Percentiles rank a stretch among this genome's conserved stretches.
phyloP scores from a whole-genome alignment of 495 filamentous ascomycete species.

The Sporormia fimetaria region DNA sequence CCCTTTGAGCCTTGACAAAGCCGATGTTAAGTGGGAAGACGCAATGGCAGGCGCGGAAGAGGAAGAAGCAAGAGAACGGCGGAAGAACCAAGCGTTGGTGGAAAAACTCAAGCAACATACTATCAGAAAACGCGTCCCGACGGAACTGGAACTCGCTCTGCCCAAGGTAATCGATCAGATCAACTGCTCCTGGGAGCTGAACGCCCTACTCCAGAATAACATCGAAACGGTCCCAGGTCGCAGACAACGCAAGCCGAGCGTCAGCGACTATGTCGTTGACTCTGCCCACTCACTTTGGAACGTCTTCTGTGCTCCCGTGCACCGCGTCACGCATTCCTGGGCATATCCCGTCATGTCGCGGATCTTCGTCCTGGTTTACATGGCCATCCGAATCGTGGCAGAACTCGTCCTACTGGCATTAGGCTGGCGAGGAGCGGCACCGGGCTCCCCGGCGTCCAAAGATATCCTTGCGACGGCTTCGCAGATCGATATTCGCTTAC shows the following conservation, averaged over 20 bases:
- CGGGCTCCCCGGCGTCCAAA: constrained; percentile 75
- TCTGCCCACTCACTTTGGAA: constrained; percentile 79
- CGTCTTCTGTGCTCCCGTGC: constrained; percentile 54
- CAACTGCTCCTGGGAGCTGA: constrained; percentile 88
- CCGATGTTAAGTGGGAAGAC: constrained; percentile 39
- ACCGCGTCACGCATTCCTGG: constrained; percentile 62
- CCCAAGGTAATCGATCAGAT: constrained; percentile 83
- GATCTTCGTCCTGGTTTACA: constrained; percentile 61
- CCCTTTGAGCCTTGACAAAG: constrained; percentile 74
- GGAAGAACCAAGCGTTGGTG: constrained; percentile 51
- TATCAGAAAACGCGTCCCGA: constrained; percentile 60
- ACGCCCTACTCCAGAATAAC: constrained; percentile 74
- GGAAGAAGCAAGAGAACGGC: constrained; percentile 52
- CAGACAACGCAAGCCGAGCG: constrained; percentile 73
- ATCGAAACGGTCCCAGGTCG: constrained; percentile 69
- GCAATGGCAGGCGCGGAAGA: constrained; percentile 43
- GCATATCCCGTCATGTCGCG: constrained; percentile 64
- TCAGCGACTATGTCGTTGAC: constrained; percentile 89
- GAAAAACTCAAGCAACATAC: constrained; percentile 85
- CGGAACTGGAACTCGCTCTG: constrained; percentile 72
- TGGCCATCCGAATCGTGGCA: constrained; percentile 70
- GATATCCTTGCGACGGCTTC: constrained; percentile 97
- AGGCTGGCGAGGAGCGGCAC: constrained; percentile 69
- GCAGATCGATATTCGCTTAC: constrained; percentile 92
- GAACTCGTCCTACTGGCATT: constrained; percentile 69